A percentile compares a stretch with the other conserved stretches of the same genome.
Evolutionary conservation across 352 stramenopile genomes (phyloP).

Genomic region (Lagenidium sp.): DNA sequence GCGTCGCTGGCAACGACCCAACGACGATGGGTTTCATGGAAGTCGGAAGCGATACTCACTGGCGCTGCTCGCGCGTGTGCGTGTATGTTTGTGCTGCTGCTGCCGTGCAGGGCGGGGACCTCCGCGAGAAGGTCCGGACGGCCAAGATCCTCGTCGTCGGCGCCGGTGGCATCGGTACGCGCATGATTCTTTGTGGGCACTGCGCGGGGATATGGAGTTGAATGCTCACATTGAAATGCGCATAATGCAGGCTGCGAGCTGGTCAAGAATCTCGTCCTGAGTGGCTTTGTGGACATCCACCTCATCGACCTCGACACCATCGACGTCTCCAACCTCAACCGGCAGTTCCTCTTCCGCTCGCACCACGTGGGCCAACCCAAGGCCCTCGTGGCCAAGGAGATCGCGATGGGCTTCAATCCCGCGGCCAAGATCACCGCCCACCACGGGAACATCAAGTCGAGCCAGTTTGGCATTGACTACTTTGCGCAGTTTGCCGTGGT

Average conservation of each 20-base stretch:
- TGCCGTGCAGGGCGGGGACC: constrained; percentile 42
- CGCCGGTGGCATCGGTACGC: constrained; percentile 94
- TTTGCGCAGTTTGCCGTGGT: constrained; percentile 96
- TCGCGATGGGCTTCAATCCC: constrained; percentile 86
- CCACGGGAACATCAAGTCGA: constrained; percentile 97
- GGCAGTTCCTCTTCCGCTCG: constrained; percentile 98
- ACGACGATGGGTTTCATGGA: too few species aligned
- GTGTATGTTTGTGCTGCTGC: too few species aligned
- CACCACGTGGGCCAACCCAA: constrained; percentile 98
- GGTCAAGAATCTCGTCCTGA: constrained; percentile 98
- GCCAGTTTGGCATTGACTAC: constrained; percentile 90
- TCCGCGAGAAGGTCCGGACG: constrained; percentile 61
- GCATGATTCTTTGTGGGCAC: neutral
- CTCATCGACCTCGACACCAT: constrained; percentile 99
- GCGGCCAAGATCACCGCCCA: constrained; percentile 86
- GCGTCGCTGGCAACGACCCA: too few species aligned
- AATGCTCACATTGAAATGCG: too few species aligned
- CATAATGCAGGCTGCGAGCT: constrained; percentile 95
- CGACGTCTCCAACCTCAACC: constrained; percentile 99
- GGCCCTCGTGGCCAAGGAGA: constrained; percentile 79
- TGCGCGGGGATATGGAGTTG: too few species aligned
- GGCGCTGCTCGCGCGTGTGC: too few species aligned
- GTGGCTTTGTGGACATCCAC: constrained; percentile 89
- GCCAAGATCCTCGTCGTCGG: constrained; percentile 95
- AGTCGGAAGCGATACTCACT: too few species aligned